Evolutionary conservation across 2,329 filamentous ascomycete genomes (phyloP), one percentile per base, ranked within the genome.

Genomic region (Verticillium isaacii): DNA sequence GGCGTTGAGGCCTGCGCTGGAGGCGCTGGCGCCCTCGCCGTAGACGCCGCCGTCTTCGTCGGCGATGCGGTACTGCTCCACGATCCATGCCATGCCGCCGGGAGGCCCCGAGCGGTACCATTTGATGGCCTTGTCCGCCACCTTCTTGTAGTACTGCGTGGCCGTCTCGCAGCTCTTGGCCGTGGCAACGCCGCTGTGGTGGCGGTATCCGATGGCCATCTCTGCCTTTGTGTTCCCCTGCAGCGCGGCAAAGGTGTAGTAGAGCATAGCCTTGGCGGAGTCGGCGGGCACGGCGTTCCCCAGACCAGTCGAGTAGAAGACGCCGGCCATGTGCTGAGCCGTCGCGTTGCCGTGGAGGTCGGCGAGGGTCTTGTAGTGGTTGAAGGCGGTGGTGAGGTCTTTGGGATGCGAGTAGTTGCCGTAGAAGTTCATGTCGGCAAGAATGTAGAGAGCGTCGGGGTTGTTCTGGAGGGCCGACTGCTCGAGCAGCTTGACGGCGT

Each of bases 341-440:
- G 94, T 96, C 66, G 87, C 89, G 75, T 99, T 98, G 55, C 94
- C 95, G 66, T 90, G 85, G 63, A 89, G 74, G 19, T 83, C 82
- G 2, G 94, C 92, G 60, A 99, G 83, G 64, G 88, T 82, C 65
- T 90, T 82, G 75, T 98, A 99, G 78, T 92, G 85, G 66, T 85
- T 81, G 72, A 96, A 97, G 0, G 95, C 92, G 57, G 85, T 82
- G 36, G 85, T 81, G 68, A 97, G 92, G 72, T 97, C 88, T 66
- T 89, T 85, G 1, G 94, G 93, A 70, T 97, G 85, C 25, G 91
- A 90, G 75, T 89, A 96, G 75, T 98, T 97, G 72, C 95, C 95
- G 70, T 95, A 93, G 76, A 98, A 98, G 79, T 96, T 97, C 83
- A 99, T 89, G 73, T 99, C 92, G 19, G 92, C 95, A 29, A 99